These are phyloP conservation scores for Psilocybe sp. DNA, from an alignment of 768 basidiomycete genomes.

Conservation along the genomic window DNA sequence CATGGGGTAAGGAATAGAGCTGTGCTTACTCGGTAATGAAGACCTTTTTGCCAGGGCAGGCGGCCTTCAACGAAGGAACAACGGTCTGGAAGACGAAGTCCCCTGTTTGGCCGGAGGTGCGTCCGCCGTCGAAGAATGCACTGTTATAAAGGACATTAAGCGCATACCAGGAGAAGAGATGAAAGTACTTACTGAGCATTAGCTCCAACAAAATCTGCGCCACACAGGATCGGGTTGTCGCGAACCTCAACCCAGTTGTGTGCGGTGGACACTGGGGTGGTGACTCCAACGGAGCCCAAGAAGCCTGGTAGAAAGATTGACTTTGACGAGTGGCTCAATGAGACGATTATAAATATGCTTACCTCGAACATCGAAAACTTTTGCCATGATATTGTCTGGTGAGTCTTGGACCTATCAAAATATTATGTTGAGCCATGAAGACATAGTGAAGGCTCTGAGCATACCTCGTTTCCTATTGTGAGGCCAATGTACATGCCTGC, in stretches of 20 bases:
- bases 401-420: slow-evolving; percentile 24
- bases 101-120: slow-evolving; percentile 26
- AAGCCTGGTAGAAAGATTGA: slow-evolving; percentile 19
- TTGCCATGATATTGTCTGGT: slow-evolving; percentile 29
- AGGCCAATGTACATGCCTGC: slow-evolving; percentile 30
- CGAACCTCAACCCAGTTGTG: slow-evolving; percentile 35
- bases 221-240: slow-evolving; percentile 28
- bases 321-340: neutral
- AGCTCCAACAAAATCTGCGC: slow-evolving; percentile 35
- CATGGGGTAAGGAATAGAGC: neutral
- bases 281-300: slow-evolving; percentile 30
- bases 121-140: slow-evolving; percentile 32
- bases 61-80: slow-evolving; percentile 27
- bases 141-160: slow-evolving; percentile 12
- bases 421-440: neutral
- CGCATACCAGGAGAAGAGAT: neutral
- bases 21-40: slow-evolving; percentile 32
- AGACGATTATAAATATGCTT: neutral
- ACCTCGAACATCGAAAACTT: slow-evolving; percentile 35
- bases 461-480: slow-evolving; percentile 37
- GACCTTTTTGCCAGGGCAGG: slow-evolving; percentile 32
- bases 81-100: slow-evolving; percentile 34
- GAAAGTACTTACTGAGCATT: slow-evolving; percentile 33
- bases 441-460: neutral
- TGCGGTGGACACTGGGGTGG: slow-evolving; percentile 33